Percentiles rank a stretch among this genome's conserved stretches.
Conservation (phyloP, 1,284 basidiomycete genomes). For the Omphalotus olearius region DNA sequence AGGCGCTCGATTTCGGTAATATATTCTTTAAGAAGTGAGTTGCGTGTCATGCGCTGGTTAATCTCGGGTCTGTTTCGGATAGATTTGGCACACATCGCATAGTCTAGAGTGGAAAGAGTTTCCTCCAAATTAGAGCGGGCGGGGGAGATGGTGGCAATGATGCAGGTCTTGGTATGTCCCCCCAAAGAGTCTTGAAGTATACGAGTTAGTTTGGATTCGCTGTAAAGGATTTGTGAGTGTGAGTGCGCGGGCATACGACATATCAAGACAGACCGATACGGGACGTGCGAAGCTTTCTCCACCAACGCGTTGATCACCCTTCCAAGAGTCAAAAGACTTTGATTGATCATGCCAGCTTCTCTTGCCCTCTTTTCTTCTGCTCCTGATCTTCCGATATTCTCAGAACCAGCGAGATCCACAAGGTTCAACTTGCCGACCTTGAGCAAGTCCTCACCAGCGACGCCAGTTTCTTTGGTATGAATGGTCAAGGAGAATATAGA, state of each 20-base stretch:
- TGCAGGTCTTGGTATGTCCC: conserved; percentile 97
- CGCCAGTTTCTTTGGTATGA: conserved; percentile 82
- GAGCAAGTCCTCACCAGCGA: conserved; percentile 83
- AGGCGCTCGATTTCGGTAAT: conserved; percentile 93
- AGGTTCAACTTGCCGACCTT: conserved; percentile 96
- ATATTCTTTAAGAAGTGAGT: conserved; percentile 92
- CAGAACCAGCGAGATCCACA: conserved; percentile 95
- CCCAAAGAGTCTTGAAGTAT: conserved; percentile 98
- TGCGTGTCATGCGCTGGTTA: conserved; percentile 92
- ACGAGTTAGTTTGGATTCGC: conserved; percentile 92
- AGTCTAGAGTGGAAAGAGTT: conserved; percentile 96
- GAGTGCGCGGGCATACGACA: background rate
- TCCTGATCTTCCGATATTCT: conserved; percentile 95
- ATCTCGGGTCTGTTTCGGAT: conserved; percentile 96
- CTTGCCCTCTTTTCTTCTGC: conserved; percentile 94
- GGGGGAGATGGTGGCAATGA: conserved; percentile 94
- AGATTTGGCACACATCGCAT: conserved; percentile 93
- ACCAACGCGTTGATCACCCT: conserved; percentile 97
- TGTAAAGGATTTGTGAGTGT: conserved; percentile 21
- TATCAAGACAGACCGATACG: conserved; percentile 67
- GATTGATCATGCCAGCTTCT: conserved; percentile 99
- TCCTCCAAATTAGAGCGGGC: conserved; percentile 94
- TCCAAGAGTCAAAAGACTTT: conserved; percentile 93
- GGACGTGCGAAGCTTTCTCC: conserved; percentile 88
- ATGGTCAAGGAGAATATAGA: conserved; percentile 98